phyloP scores from a whole-genome alignment of 1,284 basidiomycete genomes.

The Ceratobasidium sp. region DNA sequence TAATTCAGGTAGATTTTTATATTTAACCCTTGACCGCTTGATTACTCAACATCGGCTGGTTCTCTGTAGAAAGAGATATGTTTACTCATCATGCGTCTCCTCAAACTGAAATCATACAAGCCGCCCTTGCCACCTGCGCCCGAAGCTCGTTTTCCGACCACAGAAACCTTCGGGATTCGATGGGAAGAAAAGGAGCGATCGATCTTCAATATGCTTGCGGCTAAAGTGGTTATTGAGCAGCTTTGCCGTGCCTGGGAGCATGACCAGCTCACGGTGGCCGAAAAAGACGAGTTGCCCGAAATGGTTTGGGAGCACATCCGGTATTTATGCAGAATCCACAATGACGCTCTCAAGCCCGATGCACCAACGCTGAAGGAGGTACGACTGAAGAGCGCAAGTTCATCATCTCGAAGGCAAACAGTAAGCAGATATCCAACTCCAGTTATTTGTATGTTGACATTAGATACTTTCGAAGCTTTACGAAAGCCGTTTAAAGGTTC shows the following conservation, averaged over 20 bases:
- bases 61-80: neutral
- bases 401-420: neutral
- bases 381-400: neutral
- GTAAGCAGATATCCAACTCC: neutral
- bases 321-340: neutral
- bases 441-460: too few species aligned
- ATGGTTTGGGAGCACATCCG: neutral
- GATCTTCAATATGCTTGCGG: neutral
- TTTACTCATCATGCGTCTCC: neutral
- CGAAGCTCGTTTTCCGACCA: neutral
- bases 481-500: neutral
- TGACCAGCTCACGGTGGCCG: neutral
- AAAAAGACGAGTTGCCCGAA: neutral
- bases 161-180: neutral
- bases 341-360: neutral
- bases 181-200: constrained; percentile 2
- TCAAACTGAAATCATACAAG: neutral
- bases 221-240: neutral
- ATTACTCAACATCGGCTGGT: too few species aligned
- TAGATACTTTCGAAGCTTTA: neutral
- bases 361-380: neutral
- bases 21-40: too few species aligned
- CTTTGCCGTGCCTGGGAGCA: neutral
- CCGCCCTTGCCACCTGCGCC: constrained; percentile 1
- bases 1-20: too few species aligned